These are phyloP conservation scores for Penicillium crustosum DNA, from an alignment of 2,329 filamentous ascomycete genomes.

Conservation along the genomic window DNA sequence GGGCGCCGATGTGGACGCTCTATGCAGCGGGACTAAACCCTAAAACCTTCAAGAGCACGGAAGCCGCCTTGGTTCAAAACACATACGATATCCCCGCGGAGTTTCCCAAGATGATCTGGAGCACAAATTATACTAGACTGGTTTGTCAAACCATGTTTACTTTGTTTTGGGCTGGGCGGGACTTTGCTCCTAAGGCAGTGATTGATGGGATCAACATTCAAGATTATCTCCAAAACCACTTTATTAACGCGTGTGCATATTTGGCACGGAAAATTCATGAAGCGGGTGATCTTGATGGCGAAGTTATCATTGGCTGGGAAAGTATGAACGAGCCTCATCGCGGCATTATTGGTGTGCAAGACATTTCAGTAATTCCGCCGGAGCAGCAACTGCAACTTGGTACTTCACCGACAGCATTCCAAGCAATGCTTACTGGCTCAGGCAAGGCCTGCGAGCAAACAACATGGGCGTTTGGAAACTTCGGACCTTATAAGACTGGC, in stretches of 20 bases:
- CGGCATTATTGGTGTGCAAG: conserved; percentile 78
- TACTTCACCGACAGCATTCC: conserved; percentile 90
- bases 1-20: conserved; percentile 95
- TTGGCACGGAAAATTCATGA: conserved; percentile 83
- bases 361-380: conserved; percentile 76
- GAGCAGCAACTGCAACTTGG: conserved; percentile 92
- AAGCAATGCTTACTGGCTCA: conserved; percentile 87
- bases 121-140: conserved; percentile 89
- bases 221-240: conserved; percentile 88
- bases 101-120: conserved; percentile 99
- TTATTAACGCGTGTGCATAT: conserved; percentile 74
- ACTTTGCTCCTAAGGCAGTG: conserved; percentile 94
- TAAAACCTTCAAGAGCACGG: conserved; percentile 76
- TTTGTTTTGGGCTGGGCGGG: conserved; percentile 83
- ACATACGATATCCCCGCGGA: conserved; percentile 79
- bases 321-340: conserved; percentile 93
- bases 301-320: conserved; percentile 92
- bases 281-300: conserved; percentile 81
- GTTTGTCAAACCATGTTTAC: conserved; percentile 91
- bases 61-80: conserved; percentile 93
- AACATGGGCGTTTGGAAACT: conserved; percentile 88
- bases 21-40: conserved; percentile 93
- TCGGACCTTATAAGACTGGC: conserved; percentile 89
- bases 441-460: conserved; percentile 87
- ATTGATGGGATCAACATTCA: conserved; percentile 95